phyloP scores from a whole-genome alignment of 371 early-diverging fungal species.

The Syncephalastrum monosporum region DNA sequence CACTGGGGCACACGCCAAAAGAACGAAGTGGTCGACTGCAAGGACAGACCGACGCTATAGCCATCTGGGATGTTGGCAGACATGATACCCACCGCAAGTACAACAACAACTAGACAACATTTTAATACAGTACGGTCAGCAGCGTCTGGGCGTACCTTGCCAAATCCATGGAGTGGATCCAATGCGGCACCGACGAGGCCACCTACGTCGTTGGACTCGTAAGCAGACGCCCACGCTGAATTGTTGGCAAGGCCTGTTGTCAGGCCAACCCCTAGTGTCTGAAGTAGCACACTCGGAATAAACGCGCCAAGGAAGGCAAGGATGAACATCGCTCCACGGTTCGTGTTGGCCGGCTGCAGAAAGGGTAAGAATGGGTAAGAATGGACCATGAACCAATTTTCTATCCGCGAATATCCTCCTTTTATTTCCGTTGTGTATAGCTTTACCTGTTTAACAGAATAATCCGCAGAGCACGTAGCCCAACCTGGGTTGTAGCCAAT shows the following conservation, averaged over 20 bases:
- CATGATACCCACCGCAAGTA: constrained; percentile 28
- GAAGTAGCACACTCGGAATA: constrained; percentile 25
- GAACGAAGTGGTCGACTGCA: constrained; percentile 18
- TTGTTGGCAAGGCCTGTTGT: not conserved
- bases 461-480: constrained; percentile 31
- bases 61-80: constrained; percentile 17
- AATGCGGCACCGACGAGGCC: constrained; percentile 19
- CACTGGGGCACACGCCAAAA: constrained; percentile 4
- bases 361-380: no score
- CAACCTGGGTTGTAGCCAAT: constrained; percentile 31
- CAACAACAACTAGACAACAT: constrained; percentile 16
- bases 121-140: no score
- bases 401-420: no score
- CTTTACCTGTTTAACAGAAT: constrained; percentile 22
- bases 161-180: constrained; percentile 19
- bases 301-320: constrained; percentile 29
- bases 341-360: constrained; percentile 10
- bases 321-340: constrained; percentile 10
- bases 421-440: constrained; percentile 1
- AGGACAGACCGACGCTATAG: constrained; percentile 22
- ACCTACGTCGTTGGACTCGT: constrained; percentile 13
- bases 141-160: not conserved
- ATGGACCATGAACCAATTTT: no score
- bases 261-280: constrained; percentile 26
- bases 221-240: no score